These are phyloP conservation scores for Gypsophila paniculata DNA, from an alignment of 179 eudicot species.

Conservation along the genomic window DNA sequence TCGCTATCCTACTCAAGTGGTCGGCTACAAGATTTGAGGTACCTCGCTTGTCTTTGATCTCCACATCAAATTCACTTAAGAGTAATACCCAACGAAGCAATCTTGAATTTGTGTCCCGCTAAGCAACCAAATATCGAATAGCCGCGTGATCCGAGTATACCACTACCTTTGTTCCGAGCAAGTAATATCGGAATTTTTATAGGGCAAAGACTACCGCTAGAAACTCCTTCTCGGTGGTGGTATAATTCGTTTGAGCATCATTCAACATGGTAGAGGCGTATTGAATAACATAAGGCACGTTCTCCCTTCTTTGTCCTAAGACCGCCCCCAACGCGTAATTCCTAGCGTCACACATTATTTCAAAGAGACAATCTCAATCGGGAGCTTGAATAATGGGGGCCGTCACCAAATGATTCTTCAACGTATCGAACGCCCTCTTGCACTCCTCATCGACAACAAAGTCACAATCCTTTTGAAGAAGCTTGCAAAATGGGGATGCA, in stretches of 20 bases:
- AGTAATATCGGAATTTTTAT: not conserved
- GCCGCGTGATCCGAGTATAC: not conserved
- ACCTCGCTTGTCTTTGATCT: not conserved
- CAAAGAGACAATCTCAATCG: not conserved
- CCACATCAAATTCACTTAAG: not conserved
- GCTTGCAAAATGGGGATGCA: not conserved
- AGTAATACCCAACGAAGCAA: not conserved
- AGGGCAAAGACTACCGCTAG: not conserved
- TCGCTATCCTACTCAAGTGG: not conserved
- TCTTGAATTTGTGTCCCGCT: not conserved
- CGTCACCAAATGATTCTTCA: too few species aligned
- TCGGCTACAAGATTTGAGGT: not conserved
- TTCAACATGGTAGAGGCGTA: not conserved
- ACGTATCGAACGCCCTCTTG: not conserved
- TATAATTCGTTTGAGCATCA: not conserved
- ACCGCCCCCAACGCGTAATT: not conserved
- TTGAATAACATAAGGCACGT: not conserved
- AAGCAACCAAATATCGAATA: not conserved
- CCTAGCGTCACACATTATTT: not conserved
- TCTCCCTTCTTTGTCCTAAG: not conserved
- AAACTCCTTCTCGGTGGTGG: not conserved
- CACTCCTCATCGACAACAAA: not conserved
- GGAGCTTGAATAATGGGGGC: not conserved
- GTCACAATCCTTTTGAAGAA: not conserved
- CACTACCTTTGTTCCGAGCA: not conserved